Evolutionary conservation across 352 stramenopile species (phyloP).

Genomic region (Globisporangium uncinulatum): DNA sequence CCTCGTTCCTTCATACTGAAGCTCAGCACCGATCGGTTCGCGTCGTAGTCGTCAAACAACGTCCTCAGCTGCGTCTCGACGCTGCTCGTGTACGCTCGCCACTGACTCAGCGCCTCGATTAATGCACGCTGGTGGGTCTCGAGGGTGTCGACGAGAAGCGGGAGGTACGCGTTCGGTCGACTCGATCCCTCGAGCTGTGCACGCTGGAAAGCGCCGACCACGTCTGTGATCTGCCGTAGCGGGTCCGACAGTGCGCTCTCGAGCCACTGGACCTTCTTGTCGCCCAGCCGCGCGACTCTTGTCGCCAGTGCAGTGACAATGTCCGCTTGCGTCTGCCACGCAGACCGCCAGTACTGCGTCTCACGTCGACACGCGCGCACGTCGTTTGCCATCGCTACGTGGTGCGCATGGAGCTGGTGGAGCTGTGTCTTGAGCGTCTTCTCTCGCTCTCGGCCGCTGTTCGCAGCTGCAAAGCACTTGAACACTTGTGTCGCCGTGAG

Average conservation of each 20-base stretch:
- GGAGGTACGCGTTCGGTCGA: slow-evolving; percentile 31
- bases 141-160: slow-evolving; percentile 24
- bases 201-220: slow-evolving; percentile 25
- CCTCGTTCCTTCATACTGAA: neutral
- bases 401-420: slow-evolving; percentile 27
- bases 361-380: slow-evolving; percentile 17
- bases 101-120: slow-evolving; percentile 19
- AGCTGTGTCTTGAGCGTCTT: slow-evolving; percentile 29
- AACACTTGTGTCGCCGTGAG: slow-evolving; percentile 22
- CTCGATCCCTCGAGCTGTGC: slow-evolving; percentile 24
- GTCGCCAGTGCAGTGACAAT: slow-evolving; percentile 17
- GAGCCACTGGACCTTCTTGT: slow-evolving; percentile 35
- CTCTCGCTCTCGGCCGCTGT: slow-evolving; percentile 25
- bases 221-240: slow-evolving; percentile 19
- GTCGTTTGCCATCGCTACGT: slow-evolving; percentile 21
- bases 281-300: slow-evolving; percentile 17
- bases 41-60: slow-evolving; percentile 26
- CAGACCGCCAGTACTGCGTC: slow-evolving; percentile 26
- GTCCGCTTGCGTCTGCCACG: slow-evolving; percentile 28
- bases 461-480: slow-evolving; percentile 18
- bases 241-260: slow-evolving; percentile 20
- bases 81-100: slow-evolving; percentile 16
- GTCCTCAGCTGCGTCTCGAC: slow-evolving; percentile 17
- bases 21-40: slow-evolving; percentile 20
- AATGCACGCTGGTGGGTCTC: slow-evolving; percentile 20